Base-by-base conservation (phyloP, 106 monocot species). In the Apostasia shenzhenica region DNA sequence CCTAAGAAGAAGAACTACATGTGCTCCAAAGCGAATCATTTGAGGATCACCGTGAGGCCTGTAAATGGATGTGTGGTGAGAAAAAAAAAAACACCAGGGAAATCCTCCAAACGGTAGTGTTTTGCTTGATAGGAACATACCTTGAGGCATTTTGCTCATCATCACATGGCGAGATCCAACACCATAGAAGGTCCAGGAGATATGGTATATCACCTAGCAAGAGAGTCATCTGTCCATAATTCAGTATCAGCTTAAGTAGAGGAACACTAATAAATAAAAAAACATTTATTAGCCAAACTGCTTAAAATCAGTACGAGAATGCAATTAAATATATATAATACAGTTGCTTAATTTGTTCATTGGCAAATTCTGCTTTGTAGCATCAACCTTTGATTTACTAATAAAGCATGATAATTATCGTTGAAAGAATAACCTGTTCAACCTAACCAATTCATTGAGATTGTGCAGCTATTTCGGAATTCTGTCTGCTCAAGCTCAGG, bases 101-200 rank as follows among this genome's bases (percentile, higher is more conserved):
- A 48, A 26, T 9, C 67, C 46, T 14, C 13, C 54, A 4, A 14
- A 45, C 14, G 8, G 4, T 7, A 45, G 40, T 2, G 6, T 5
- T 14, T 44, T 64, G 68, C 50, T 52, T 2, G 5, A 13, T 65
- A 13, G 2, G n/a, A 5, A 4, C 1, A 42, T 79, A 97, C 97
- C 89, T 87, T 71, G 81, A 75, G 57, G 75, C 75, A 79, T 85
- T 78, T 41, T 90, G 83, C 60, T 83, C 78, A 80, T 97, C 85
- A 78, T 90, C 93, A 43, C 83, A 78, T 62, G 87, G 90, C 51
- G 93, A 93, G 59, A 99, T 76, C 99, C 99, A 99, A 57, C 83
- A 87, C 99, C 99, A 99, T 37, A 99, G 57, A 71, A 99, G 90
- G 51, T 93, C 99, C n/a, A 99, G 76, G 9, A 99, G 81, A 81